These are phyloP conservation scores for Sclerotinia spermophila DNA, from an alignment of 2,329 filamentous ascomycete species.

Conservation along the genomic window DNA sequence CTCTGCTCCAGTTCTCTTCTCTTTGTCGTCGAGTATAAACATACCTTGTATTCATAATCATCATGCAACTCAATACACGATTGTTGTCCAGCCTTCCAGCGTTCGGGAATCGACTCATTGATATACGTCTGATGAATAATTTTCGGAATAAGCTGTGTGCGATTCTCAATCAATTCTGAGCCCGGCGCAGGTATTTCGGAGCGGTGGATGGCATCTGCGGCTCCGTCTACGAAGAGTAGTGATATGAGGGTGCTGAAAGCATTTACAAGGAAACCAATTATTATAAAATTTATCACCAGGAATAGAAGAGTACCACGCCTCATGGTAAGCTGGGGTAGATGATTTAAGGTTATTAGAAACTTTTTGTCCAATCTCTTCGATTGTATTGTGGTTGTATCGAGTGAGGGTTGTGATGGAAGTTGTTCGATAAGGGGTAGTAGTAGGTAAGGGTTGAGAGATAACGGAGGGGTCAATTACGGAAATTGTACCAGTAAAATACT, in stretches of 20 bases:
- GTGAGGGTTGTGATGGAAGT: not conserved
- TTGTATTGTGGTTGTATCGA: not conserved
- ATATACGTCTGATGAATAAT: slow-evolving; percentile 77
- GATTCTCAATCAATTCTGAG: slow-evolving; percentile 53
- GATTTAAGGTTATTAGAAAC: not conserved
- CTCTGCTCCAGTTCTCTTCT: not conserved
- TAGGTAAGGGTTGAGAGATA: not conserved
- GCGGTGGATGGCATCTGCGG: slow-evolving; percentile 61
- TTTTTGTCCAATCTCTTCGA: not conserved
- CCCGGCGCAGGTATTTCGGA: slow-evolving; percentile 64
- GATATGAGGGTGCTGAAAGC: slow-evolving; percentile 68
- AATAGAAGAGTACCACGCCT: slow-evolving; percentile 37
- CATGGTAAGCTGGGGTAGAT: slow-evolving; percentile 27
- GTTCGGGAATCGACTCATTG: slow-evolving; percentile 62
- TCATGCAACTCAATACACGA: slow-evolving; percentile 64
- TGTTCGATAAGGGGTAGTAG: not conserved
- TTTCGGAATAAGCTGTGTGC: slow-evolving; percentile 63
- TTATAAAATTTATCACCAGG: slow-evolving; percentile 55
- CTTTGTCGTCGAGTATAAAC: slow-evolving; percentile 22
- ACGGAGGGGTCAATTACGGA: slow-evolving; percentile 1
- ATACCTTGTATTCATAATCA: slow-evolving; percentile 69
- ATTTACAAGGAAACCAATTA: slow-evolving; percentile 62
- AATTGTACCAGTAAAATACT: not conserved
- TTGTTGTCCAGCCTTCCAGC: slow-evolving; percentile 64
- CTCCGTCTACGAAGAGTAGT: slow-evolving; percentile 64